A percentile compares a stretch with the other conserved stretches of the same genome.
Conservation (phyloP, 2,329 filamentous ascomycete genomes). For the Xylariaceae sp. region DNA sequence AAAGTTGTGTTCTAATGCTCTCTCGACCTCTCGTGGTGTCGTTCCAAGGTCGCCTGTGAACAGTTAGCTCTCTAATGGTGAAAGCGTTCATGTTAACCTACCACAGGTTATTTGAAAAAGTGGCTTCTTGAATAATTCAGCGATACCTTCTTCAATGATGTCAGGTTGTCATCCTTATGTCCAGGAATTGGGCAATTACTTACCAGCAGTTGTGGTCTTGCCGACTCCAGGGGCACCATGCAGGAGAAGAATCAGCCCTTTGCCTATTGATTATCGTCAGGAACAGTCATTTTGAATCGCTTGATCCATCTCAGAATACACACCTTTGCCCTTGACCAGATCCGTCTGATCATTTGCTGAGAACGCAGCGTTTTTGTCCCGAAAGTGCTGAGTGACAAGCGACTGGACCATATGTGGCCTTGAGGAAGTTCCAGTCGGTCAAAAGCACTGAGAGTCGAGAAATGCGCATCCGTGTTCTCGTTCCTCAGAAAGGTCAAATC, state of each 20-base stretch:
- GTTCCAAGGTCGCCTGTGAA: slow-evolving; percentile 31
- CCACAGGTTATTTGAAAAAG: slow-evolving; percentile 25
- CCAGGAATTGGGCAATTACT: not conserved
- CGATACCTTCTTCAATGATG: slow-evolving; percentile 14
- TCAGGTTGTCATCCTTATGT: not conserved
- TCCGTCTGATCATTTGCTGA: slow-evolving; percentile 27
- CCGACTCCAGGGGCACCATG: slow-evolving; percentile 21
- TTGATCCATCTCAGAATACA: slow-evolving; percentile 5
- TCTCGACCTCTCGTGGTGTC: slow-evolving; percentile 30
- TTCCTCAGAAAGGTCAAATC: slow-evolving; percentile 12
- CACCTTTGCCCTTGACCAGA: slow-evolving; percentile 34
- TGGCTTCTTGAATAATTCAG: slow-evolving; percentile 12
- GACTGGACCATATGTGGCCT: slow-evolving; percentile 30
- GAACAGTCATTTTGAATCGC: not conserved
- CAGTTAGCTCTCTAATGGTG: not conserved
- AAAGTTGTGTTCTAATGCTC: slow-evolving; percentile 21
- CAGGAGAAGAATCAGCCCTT: slow-evolving; percentile 18
- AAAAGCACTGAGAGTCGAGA: slow-evolving; percentile 20
- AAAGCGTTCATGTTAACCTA: slow-evolving; percentile 1
- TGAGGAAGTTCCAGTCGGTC: slow-evolving; percentile 25
- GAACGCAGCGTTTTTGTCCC: slow-evolving; percentile 20
- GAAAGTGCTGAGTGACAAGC: slow-evolving; percentile 33
- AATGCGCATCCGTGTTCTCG: not conserved
- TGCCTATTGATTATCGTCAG: slow-evolving; percentile 5
- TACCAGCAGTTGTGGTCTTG: slow-evolving; percentile 20